phyloP scores from a whole-genome alignment of 2,329 filamentous ascomycete genomes.

The Alternaria atra region DNA sequence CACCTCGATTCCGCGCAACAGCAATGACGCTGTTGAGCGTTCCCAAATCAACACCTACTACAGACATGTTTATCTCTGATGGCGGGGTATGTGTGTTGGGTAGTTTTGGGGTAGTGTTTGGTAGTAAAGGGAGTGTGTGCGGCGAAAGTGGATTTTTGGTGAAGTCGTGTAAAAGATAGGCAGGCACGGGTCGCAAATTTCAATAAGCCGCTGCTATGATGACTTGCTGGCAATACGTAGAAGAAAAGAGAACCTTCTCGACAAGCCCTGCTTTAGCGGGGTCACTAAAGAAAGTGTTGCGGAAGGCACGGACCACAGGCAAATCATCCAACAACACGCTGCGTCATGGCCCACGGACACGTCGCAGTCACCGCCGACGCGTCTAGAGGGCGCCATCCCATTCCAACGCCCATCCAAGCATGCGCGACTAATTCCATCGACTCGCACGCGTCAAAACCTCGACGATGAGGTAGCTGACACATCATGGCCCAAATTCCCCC shows the following conservation, averaged over 20 bases:
- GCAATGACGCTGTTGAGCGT: slow-evolving; percentile 97
- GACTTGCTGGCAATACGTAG: slow-evolving; percentile 10
- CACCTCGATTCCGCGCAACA: slow-evolving; percentile 96
- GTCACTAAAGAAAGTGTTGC: slow-evolving; percentile 14
- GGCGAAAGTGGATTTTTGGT: slow-evolving; percentile 8
- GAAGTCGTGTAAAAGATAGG: slow-evolving; percentile 15
- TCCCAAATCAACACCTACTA: slow-evolving; percentile 90
- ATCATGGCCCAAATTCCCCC: slow-evolving; percentile 48
- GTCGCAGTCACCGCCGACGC: slow-evolving; percentile 8
- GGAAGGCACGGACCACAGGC: slow-evolving; percentile 6
- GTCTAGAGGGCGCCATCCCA: slow-evolving; percentile 1
- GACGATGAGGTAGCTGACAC: slow-evolving; percentile 3
- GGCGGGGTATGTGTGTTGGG: slow-evolving; percentile 44
- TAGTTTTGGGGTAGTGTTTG: slow-evolving; percentile 26
- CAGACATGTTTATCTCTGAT: slow-evolving; percentile 61
- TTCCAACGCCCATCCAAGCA: not conserved
- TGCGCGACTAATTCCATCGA: not conserved
- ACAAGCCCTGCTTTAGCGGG: slow-evolving; percentile 23
- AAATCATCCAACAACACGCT: slow-evolving; percentile 12
- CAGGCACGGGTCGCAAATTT: slow-evolving; percentile 16
- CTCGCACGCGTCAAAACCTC: not conserved
- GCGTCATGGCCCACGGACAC: slow-evolving; percentile 20
- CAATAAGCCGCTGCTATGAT: slow-evolving; percentile 15
- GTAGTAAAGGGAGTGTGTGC: slow-evolving; percentile 20
- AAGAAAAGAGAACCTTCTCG: slow-evolving; percentile 31